Base-by-base conservation (phyloP, 495 filamentous ascomycete species). In the Penicillium herquei region DNA sequence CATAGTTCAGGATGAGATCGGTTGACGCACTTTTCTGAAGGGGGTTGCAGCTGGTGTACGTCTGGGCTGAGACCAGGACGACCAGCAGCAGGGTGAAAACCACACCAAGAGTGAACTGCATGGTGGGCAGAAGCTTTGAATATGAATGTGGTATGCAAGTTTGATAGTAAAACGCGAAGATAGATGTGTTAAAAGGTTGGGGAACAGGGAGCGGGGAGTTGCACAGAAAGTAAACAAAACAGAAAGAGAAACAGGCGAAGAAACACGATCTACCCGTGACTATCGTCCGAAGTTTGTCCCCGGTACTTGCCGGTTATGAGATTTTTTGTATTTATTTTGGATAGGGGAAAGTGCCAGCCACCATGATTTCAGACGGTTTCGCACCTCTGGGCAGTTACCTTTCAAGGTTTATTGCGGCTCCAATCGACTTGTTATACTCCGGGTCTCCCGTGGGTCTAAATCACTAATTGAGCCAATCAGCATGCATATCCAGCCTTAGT, bases 41-140 rank as follows among this genome's bases (percentile, higher is more conserved):
- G 39, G 90, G 90, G 62, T 95, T 87, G 70, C 90, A 95, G 55
- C 72, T 74, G 16, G 86, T 87, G 63, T 78, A 87, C 37, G 90
- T 94, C 78, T 94, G 90, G 45, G 85, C 89, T 58, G 78, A 67
- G 33, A 77, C 84, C 56, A 84, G 58, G 37, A 55, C 41, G 7
- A 67, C 52, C 13, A 56, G 60, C 32, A 77, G 47, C 31, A 76
- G 56, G 55, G 63, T 47, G 49, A 67, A 16, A 32, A 68, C 61
- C 55, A 58, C 60, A 50, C 61, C 49, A 26, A 68, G 55, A 51
- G 54, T 54, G 39, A 71, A 47, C 39, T 53, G 63, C 74, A 77
- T 77, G 58, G 41, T 66, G 58, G 49, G 52, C 43, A 52, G 43
- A 17, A 43, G 50, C 12, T 35, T 13, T 34, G 11, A 6, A 49